Base-by-base conservation (phyloP, 192 early-diverging fungal species). In the Gaertneriomyces sp. region DNA sequence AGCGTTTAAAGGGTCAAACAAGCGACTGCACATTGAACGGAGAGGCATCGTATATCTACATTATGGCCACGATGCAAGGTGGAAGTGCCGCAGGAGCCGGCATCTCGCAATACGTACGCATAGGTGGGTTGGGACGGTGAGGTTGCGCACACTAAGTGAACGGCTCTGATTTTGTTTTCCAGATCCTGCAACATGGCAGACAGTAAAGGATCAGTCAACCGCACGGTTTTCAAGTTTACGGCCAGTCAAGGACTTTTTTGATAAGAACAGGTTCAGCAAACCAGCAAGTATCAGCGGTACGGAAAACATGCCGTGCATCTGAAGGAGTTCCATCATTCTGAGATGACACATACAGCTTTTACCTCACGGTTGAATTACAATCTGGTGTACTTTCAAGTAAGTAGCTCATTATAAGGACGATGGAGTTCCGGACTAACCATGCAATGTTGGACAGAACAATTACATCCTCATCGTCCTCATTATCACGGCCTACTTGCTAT, bases 401-500 rank as follows among this genome's bases (percentile, higher is more conserved):
- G 65, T 12, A 25, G 25, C 3, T 16, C 5, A 41, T 1, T 20
- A 5, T 14, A 5, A 42, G 20, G 2, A 1, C 1, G 58, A 33
- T n/a, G 42, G 39, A 38, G 0, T 11, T 0, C 1, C 43, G 11
- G 39, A 3, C 43, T 20, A 56, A 12, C 20, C 25, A 20, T 60
- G 14, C 58, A 14, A 12, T 2, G 1, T 38, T 38, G n/a, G 2
- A 17, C 45, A 69, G 60, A 78, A 77, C 56, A 80, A 80, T 63
- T 80, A 80, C 64, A 57, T 80, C 50, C 68, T 80, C 47, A 59
- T 80, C 40, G 65, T 62, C 41, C 45, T 75, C 10, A 57, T 80
- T 41, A 59, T 74, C 4, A 60, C 75, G 16, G 70, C 69, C 8
- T 80, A 75, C 49, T 64, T 72, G 9, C 69, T 81, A 3, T 45